phyloP scores from a whole-genome alignment of 2,329 filamentous ascomycete species.

The Epichloe glyceriae region DNA sequence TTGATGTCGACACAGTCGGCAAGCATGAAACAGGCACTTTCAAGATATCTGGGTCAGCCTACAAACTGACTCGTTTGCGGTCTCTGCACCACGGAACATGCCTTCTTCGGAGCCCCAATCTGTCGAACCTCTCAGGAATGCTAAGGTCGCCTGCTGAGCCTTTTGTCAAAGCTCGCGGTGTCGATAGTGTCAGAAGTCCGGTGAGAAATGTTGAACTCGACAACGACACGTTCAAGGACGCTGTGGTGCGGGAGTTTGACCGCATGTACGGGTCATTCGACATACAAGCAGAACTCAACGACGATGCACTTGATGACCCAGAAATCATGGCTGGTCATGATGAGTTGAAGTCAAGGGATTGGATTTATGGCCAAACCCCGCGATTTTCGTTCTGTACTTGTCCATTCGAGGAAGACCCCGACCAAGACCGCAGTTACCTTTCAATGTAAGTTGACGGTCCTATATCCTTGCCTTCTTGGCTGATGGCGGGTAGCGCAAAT shows the following conservation, averaged over 20 bases:
- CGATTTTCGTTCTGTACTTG: conserved; percentile 60
- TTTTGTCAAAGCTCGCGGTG: conserved; percentile 69
- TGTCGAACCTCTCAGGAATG: conserved; percentile 54
- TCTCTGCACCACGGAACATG: conserved; percentile 91
- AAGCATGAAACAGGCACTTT: conserved; percentile 26
- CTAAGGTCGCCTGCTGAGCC: conserved; percentile 65
- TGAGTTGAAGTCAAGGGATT: conserved; percentile 44
- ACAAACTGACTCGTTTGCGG: conserved; percentile 72
- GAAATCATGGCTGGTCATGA: conserved; percentile 30
- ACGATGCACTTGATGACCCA: conserved; percentile 32
- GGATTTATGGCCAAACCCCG: conserved; percentile 79
- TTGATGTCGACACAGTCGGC: conserved; percentile 31
- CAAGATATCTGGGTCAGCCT: conserved; percentile 90
- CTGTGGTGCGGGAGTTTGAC: conserved; percentile 52
- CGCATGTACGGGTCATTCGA: conserved; percentile 45
- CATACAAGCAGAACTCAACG: conserved; percentile 30
- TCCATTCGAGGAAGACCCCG: conserved; percentile 44
- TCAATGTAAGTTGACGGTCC: conserved; percentile 23
- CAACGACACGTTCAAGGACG: conserved; percentile 32
- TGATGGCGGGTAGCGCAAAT: conserved; percentile 13
- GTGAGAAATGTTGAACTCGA: conserved; percentile 63
- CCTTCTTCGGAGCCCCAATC: conserved; percentile 63
- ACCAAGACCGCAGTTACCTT: conserved; percentile 36
- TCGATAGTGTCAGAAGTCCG: conserved; percentile 79
- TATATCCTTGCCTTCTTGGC: background rate